A percentile compares a stretch with the other conserved stretches of the same genome.
Conservation (phyloP, 352 stramenopile species). For the Phytophthora pseudosyringae region DNA sequence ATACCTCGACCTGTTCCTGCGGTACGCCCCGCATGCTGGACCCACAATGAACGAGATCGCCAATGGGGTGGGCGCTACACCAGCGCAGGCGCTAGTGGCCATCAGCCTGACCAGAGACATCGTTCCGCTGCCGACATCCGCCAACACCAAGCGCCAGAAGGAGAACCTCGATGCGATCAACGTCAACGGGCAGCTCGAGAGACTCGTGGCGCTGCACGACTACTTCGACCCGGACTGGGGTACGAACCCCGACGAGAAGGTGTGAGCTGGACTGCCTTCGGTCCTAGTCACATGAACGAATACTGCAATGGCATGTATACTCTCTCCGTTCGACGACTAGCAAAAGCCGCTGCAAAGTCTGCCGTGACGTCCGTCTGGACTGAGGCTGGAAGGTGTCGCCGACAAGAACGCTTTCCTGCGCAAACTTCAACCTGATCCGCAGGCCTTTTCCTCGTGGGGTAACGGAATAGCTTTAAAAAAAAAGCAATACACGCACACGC, state of each 20-base stretch:
- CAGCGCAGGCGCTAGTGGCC: conserved; percentile 61
- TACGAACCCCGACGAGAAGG: conserved; percentile 46
- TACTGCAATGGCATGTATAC: no score
- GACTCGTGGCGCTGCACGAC: conserved; percentile 49
- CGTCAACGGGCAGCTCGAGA: conserved; percentile 43
- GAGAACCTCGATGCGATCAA: conserved; percentile 57
- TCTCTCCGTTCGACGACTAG: background rate
- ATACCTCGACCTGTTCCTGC: conserved; percentile 88
- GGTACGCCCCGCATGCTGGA: conserved; percentile 67
- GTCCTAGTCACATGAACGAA: no score
- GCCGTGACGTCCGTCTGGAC: background rate
- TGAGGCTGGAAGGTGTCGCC: conserved; percentile 7
- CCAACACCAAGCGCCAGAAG: conserved; percentile 49
- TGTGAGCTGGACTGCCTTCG: conserved; percentile 15
- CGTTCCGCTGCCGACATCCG: conserved; percentile 69
- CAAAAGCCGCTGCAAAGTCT: background rate
- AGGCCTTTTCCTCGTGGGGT: no score
- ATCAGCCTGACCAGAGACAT: conserved; percentile 62
- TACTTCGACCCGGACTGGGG: conserved; percentile 63
- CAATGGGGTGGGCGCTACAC: conserved; percentile 36
- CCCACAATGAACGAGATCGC: conserved; percentile 46
- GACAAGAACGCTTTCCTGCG: background rate
- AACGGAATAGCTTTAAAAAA: no score
- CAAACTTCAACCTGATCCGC: background rate
- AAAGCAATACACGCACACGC: no score